Base-by-base conservation (phyloP, 345 rosid genomes). In the Ceriops tagal region DNA sequence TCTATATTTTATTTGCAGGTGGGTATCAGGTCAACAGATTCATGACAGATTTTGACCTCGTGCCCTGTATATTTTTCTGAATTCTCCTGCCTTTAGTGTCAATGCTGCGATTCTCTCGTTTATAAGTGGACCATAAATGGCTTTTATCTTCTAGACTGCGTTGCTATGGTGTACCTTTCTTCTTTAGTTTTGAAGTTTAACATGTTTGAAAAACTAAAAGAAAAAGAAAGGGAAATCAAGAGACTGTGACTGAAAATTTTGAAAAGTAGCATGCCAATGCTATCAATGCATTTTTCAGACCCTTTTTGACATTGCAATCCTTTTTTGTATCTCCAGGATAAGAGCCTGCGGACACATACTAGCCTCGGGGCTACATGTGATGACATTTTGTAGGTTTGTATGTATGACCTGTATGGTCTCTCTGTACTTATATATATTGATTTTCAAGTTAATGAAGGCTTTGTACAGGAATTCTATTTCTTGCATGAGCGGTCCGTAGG, bases 371-470 rank as follows among this genome's bases (percentile, higher is more conserved):
- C 35, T 52, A 30, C n/a, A 28, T 24, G 16, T 8, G 8, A 18
- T 16, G 26, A 1, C 3, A 37, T 63, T 66, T 34, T 58, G 57
- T n/a, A 71, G 46, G 58, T 58, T 57, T 64, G 52, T 64, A 58
- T 46, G 64, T 52, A 31, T 28, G 34, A 64, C 49, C 39, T 64
- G 57, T n/a, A 71, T 46, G 69, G 24, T 43, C 69, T 15, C 47
- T 31, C 28, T 71, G 63, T 71, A 64, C 56, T 53, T 65, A 70
- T 65, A 49, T 35, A 65, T 65, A 65, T 22, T 3, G 58, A 58
- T 61, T 30, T 43, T 24, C 24, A 72, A 56, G 11, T 39, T 46
- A 8, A 53, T 39, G 30, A 55, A 55, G 3, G 19, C 19, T 39
- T 62, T 63, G 68, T 63, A 71, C 26, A 58, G 64, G 15, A 71